Conservation (phyloP, 345 rosid genomes). For the Sisymbrium altissimum region DNA sequence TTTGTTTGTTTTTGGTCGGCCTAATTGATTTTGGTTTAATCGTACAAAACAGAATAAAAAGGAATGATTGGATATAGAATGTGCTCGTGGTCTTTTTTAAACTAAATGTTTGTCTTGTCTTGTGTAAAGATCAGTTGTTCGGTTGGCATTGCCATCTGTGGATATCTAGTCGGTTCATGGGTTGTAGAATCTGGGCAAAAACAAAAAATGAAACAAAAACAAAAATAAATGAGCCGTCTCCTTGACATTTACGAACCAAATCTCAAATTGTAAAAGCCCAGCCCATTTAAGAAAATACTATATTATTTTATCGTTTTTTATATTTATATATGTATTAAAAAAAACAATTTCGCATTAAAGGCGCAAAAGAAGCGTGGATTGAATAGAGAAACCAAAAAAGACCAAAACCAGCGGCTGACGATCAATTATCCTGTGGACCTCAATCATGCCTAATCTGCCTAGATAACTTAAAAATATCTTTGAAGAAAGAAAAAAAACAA, state of each 20-base stretch:
- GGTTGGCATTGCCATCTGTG: background rate
- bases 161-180: background rate
- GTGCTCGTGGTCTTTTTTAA: background rate
- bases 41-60: background rate
- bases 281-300: slow-evolving; percentile 1
- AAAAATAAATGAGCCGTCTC: no score
- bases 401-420: slow-evolving; percentile 30
- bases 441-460: background rate
- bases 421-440: slow-evolving; percentile 1
- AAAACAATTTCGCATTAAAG: background rate
- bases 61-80: background rate
- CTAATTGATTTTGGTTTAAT: background rate
- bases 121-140: background rate
- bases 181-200: background rate
- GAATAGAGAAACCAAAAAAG: background rate
- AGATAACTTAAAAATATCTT: background rate
- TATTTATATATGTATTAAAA: background rate
- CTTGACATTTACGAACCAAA: background rate
- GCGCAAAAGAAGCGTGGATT: background rate
- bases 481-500: background rate
- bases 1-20: background rate
- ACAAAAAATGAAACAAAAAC: background rate
- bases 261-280: background rate
- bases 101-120: background rate
- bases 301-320: background rate